Conservation (phyloP, 306 rosid genomes). For the Arachis stenosperma region DNA sequence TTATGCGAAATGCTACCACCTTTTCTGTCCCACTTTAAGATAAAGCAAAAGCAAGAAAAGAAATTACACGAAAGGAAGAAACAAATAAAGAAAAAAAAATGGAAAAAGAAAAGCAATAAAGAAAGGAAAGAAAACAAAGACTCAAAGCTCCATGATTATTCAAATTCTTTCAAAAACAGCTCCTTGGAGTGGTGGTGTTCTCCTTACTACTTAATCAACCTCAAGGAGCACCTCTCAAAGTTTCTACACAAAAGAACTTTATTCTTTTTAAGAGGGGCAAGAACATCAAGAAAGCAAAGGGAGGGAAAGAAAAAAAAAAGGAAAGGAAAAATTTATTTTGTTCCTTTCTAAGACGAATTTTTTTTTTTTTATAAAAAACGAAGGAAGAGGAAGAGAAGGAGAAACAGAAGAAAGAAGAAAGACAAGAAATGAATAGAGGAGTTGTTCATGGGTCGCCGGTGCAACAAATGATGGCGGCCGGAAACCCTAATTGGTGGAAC, state of each 20-base stretch:
- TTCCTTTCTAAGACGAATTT: background rate
- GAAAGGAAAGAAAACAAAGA: slow-evolving; percentile 45
- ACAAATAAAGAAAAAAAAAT: slow-evolving; percentile 42
- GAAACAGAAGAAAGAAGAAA: slow-evolving; percentile 9
- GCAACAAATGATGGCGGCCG: slow-evolving; percentile 94
- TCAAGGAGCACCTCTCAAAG: slow-evolving; percentile 57
- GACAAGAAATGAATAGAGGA: slow-evolving; percentile 72
- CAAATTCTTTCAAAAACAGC: slow-evolving; percentile 60
- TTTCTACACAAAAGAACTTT: slow-evolving; percentile 54
- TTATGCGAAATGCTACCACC: slow-evolving; percentile 66
- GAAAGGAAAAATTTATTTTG: slow-evolving; percentile 10
- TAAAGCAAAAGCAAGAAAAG: slow-evolving; percentile 72
- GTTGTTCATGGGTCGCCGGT: slow-evolving; percentile 79
- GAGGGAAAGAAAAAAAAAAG: slow-evolving; percentile 13
- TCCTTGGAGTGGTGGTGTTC: slow-evolving; percentile 41
- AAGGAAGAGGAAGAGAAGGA: slow-evolving; percentile 5
- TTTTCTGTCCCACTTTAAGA: slow-evolving; percentile 91
- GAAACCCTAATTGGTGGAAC: slow-evolving; percentile 96
- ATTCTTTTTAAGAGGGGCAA: slow-evolving; percentile 28
- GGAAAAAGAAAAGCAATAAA: slow-evolving; percentile 50
- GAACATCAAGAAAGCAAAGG: slow-evolving; percentile 39
- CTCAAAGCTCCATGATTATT: slow-evolving; percentile 80
- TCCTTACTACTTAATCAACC: slow-evolving; percentile 61
- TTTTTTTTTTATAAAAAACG: background rate
- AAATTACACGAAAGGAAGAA: slow-evolving; percentile 48